A percentile compares a stretch with the other conserved stretches of the same genome.
Evolutionary conservation across 352 stramenopile genomes (phyloP).

Genomic region (Globisporangium megalacanthum): DNA sequence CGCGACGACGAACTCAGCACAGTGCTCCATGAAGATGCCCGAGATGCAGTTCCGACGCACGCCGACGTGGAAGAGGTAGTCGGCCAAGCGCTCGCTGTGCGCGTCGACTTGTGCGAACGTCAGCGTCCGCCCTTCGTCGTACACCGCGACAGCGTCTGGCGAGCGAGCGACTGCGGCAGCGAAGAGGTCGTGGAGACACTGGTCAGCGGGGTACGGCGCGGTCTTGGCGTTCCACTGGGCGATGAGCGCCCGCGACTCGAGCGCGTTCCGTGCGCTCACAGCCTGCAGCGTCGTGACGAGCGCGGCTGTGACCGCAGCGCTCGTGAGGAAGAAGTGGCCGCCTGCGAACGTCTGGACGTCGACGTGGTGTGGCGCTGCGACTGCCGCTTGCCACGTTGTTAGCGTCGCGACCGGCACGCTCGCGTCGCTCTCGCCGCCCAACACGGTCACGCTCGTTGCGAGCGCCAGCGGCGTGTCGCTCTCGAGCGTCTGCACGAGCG

Average conservation of each 20-base stretch:
- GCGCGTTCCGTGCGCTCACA: conserved; percentile 25
- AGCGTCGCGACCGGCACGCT: conserved; percentile 31
- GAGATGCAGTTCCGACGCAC: conserved; percentile 67
- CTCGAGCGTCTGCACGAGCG: conserved; percentile 34
- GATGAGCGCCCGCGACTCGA: conserved; percentile 45
- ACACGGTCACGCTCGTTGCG: conserved; percentile 34
- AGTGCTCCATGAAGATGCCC: conserved; percentile 90
- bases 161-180: conserved; percentile 52
- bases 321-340: conserved; percentile 62
- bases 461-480: conserved; percentile 2
- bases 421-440: conserved; percentile 40
- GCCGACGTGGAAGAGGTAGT: conserved; percentile 56
- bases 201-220: conserved; percentile 53
- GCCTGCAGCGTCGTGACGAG: conserved; percentile 34
- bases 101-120: conserved; percentile 69
- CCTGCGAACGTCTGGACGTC: conserved; percentile 44
- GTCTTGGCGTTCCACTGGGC: conserved; percentile 42
- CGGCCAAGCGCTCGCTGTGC: conserved; percentile 56
- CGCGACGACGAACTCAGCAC: conserved; percentile 87
- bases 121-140: conserved; percentile 61
- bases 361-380: conserved; percentile 14
- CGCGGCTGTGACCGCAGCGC: conserved; percentile 22
- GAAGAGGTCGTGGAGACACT: conserved; percentile 84
- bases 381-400: conserved; percentile 27
- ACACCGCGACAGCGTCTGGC: conserved; percentile 59